Evolutionary conservation across 129 eudicot genomes (phyloP).

Genomic region (Scalesia atractyloides): DNA sequence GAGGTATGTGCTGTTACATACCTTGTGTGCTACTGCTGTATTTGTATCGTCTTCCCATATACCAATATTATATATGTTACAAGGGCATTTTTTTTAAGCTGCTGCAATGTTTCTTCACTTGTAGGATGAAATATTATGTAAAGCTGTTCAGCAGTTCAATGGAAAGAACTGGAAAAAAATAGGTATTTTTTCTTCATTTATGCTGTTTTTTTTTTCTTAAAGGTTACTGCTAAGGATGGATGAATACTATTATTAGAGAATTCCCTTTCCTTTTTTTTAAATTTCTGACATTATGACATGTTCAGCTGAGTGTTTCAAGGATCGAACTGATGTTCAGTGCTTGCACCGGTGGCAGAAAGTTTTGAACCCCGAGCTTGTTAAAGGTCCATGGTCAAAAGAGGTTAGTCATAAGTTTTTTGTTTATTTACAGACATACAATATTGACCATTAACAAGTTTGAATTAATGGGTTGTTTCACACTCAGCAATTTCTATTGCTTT

Average conservation of each 20-base stretch:
- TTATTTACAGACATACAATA: neutral
- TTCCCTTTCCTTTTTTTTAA: slow-evolving; percentile 13
- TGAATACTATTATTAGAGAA: slow-evolving; percentile 3
- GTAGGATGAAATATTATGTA: slow-evolving; percentile 88
- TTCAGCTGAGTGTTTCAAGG: slow-evolving; percentile 96
- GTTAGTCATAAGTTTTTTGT: slow-evolving; percentile 34
- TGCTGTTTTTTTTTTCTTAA: neutral
- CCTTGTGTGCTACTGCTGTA: neutral
- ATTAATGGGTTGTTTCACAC: neutral
- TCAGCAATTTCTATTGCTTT: neutral
- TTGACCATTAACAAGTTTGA: neutral
- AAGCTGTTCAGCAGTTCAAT: slow-evolving; percentile 91
- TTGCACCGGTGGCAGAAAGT: slow-evolving; percentile 99
- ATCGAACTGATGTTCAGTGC: slow-evolving; percentile 98
- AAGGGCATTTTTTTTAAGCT: neutral
- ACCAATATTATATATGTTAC: neutral
- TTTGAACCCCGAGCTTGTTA: slow-evolving; percentile 93
- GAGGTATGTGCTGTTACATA: slow-evolving; percentile 51
- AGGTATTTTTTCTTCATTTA: slow-evolving; percentile 47
- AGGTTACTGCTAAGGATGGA: neutral
- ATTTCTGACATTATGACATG: slow-evolving; percentile 23
- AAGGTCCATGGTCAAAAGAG: slow-evolving; percentile 99
- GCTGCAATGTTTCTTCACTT: slow-evolving; percentile 15
- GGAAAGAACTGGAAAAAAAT: slow-evolving; percentile 99
- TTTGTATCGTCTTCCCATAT: neutral